Evolutionary conservation across 2,329 filamentous ascomycete genomes (phyloP), one percentile per base, ranked within the genome.

Genomic region (Calycina marina): DNA sequence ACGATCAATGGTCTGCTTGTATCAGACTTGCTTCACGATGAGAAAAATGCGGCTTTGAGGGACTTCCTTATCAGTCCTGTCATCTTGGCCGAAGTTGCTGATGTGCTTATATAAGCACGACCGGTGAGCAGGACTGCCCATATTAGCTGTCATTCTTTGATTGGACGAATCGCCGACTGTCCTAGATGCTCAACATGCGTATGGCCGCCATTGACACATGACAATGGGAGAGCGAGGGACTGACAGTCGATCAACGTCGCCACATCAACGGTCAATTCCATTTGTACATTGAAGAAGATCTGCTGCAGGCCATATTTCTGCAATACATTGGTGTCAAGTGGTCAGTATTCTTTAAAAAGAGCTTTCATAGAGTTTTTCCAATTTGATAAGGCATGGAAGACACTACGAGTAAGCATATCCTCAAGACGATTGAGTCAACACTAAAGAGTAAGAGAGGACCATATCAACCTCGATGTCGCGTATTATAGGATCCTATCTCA

Each of bases 231-330:
- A 49, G 50, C 4, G 53, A 54, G 2, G 54, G 29, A 8, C 29
- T 72, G 3, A 51, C 60, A 1, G 43, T 71, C 4, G 56, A 67
- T 29, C 62, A 66, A 55, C 57, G 67, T 20, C 58, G 63, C 14
- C 64, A 70, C 32, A 47, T 72, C n/a, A 72, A 68, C 39, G 66
- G 67, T 2, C 65, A 66, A 35, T 73, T 72, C 44, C 59, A 69
- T 4, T 62, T 72, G n/a, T 70, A 63, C 44, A 69, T 72, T 56
- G 65, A 72, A 28, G 67, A 69, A 43, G 70, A 75, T 38, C 53
- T 70, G 13, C 58, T 71, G 5, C 63, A 71, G 41, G 61, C 63
- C 2, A 57, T 72, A 5, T 56, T 72, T 14, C 48, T 71, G 3
- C 64, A 72, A 27, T 68, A 61, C 38, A 56, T 72, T 20, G 68